These are phyloP conservation scores for Jacaranda mimosifolia DNA, from an alignment of 257 asterid genomes.

Conservation along the genomic window DNA sequence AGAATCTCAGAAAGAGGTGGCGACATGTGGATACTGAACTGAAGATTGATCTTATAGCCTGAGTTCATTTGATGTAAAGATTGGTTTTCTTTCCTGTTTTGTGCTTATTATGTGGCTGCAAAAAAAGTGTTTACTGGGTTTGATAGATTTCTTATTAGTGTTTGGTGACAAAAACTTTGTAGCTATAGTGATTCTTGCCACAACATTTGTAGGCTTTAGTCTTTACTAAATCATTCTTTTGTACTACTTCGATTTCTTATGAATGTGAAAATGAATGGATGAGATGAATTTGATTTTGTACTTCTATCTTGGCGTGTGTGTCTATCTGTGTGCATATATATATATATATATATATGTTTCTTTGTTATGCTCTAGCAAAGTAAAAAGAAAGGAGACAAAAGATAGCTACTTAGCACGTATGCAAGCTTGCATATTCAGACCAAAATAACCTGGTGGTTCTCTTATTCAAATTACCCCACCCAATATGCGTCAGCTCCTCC, in stretches of 20 bases:
- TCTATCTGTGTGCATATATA: too few species aligned
- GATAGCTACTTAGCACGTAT: too few species aligned
- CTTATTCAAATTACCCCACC: too few species aligned
- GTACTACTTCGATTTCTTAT: background rate
- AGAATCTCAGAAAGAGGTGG: constrained; percentile 27
- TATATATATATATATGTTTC: too few species aligned
- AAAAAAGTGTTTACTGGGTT: background rate
- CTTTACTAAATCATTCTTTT: background rate
- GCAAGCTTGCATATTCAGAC: too few species aligned
- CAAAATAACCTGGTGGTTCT: too few species aligned
- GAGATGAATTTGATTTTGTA: constrained; percentile 9
- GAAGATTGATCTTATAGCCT: background rate
- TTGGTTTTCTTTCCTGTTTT: background rate
- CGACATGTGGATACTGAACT: too few species aligned
- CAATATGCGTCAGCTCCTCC: too few species aligned
- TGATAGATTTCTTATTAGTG: background rate
- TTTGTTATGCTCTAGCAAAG: background rate
- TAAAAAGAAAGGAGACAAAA: too few species aligned
- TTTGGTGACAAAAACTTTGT: background rate
- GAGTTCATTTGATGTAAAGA: constrained; percentile 26
- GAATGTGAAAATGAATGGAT: constrained; percentile 15
- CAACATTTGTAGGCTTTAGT: constrained; percentile 26
- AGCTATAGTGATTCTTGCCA: constrained; percentile 13
- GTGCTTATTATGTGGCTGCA: background rate
- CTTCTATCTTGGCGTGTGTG: background rate